Conservation (phyloP, 78 protist species). For the Neovahlkampfia damariscottae region DNA sequence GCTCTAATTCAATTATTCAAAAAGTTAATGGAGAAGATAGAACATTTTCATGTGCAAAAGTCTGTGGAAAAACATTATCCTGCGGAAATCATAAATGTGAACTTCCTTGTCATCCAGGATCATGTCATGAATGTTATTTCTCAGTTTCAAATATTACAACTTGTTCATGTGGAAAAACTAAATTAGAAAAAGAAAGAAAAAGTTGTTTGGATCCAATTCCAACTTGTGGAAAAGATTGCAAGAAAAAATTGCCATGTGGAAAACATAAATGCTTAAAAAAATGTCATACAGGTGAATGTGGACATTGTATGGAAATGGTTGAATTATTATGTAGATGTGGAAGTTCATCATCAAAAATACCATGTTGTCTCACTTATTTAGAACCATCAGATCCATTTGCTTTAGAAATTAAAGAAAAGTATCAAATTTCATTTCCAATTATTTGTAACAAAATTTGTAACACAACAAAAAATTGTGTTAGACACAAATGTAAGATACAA, state of each 20-base stretch:
- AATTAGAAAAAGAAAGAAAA: neutral
- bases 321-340: neutral
- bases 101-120: neutral
- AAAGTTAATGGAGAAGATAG: neutral
- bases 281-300: slow-evolving; percentile 12
- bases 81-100: slow-evolving; percentile 17
- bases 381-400: neutral
- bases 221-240: neutral
- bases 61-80: neutral
- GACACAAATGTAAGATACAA: neutral
- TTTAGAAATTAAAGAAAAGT: neutral
- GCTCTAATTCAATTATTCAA: neutral
- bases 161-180: slow-evolving; percentile 13
- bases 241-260: neutral
- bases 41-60: neutral
- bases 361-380: neutral
- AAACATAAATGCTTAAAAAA: neutral
- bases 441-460: neutral
- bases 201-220: slow-evolving; percentile 15
- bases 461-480: neutral
- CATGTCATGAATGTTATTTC: neutral
- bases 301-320: neutral
- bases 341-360: neutral
- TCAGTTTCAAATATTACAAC: neutral
- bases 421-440: neutral